Base-by-base conservation (phyloP, 805 yeast species). In the Candida patagonica region DNA sequence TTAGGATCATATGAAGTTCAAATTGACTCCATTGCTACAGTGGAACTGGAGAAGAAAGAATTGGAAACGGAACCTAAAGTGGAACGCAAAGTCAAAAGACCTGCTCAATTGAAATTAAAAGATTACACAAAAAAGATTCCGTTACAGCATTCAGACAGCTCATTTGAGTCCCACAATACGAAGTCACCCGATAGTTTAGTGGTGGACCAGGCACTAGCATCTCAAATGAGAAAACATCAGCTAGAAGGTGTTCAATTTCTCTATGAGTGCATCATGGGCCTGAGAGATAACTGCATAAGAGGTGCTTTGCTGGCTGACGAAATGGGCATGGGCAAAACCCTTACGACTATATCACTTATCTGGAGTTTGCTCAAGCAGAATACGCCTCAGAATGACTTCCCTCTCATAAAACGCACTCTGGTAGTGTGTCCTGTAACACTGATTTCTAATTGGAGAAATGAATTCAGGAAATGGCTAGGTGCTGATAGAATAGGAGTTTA, bases 271-370 rank as follows among this genome's bases (percentile, higher is more conserved):
- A 71, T 88, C 1, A 74, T 81, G 79, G 94, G 94, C 0, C 61
- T 71, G 38, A 62, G 71, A 20, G 70, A 68, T 3, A 60, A 60
- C 16, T 37, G 47, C 9, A 63, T 65, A 2, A 50, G 61, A 31
- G 97, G 98, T 0, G 88, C 89, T 2, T 61, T 92, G 4, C 59
- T 92, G 31, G 98, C 98, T 0, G 98, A 92, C 59, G 97, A 89
- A 51, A 92, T 92, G 98, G 98, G 98, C 0, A 65, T 92, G 13
- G 96, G 96, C 2, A 83, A 83, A 52, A 88, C 97, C 0, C 60
- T 92, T 30, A 88, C 80, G 73, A 76, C 96, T 0, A 89, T 92
- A 5, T 55, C 94, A 0, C 57, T 86, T 30, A 69, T 89, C 3
- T 86, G 95, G 94, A 86, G 95, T 0, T 59, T 92, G 15, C 57